Evolutionary conservation across 148 eudicot species (phyloP).

Genomic region (Fagopyrum homotropicum): DNA sequence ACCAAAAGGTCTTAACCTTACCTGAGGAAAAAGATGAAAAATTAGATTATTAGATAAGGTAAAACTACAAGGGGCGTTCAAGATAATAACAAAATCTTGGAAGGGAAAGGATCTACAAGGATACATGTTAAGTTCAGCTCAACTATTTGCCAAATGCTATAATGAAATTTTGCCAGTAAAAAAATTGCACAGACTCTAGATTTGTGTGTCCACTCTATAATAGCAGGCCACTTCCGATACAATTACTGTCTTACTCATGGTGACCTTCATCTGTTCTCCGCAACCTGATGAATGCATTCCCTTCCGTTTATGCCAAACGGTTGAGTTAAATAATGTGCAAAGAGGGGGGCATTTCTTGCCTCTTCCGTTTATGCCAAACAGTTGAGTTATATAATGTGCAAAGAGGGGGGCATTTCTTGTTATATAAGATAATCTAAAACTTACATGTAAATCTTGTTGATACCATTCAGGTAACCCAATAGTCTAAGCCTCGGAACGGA

Average conservation of each 20-base stretch:
- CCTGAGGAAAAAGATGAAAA: conserved; percentile 21
- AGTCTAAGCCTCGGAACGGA: not conserved
- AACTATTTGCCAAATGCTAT: not conserved
- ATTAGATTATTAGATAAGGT: not conserved
- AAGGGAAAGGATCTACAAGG: not conserved
- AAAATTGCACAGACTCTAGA: not conserved
- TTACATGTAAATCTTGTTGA: not conserved
- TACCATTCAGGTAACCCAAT: not conserved
- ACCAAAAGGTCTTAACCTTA: conserved; percentile 11
- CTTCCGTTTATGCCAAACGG: not conserved
- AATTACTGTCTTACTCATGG: not conserved
- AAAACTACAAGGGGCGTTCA: not conserved
- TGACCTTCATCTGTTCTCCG: not conserved
- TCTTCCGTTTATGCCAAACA: not conserved
- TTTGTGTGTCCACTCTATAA: not conserved
- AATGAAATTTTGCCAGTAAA: not conserved
- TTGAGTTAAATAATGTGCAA: no score
- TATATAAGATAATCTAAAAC: not conserved
- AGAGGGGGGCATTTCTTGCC: not conserved
- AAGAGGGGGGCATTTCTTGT: not conserved
- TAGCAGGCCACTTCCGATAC: not conserved
- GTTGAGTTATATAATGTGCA: not conserved
- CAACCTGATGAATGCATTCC: not conserved
- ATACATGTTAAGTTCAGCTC: not conserved
- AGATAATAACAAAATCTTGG: not conserved